Conservation (phyloP, 2,329 filamentous ascomycete genomes). For the Cercospora sp. region DNA sequence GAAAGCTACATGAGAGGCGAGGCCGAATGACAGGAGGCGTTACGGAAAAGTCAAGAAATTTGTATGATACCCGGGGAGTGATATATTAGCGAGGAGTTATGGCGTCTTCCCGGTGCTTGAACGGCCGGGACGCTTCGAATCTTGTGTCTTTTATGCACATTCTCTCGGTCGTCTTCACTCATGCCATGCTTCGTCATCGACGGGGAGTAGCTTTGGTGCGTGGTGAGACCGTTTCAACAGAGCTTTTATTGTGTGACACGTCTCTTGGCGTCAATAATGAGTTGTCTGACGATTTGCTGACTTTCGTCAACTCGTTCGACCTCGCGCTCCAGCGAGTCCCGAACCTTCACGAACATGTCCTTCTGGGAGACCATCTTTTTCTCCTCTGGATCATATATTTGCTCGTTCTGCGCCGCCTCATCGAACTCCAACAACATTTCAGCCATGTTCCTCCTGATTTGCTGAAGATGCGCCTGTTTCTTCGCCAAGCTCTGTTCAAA, state of each 20-base stretch:
- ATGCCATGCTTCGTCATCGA: background rate
- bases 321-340: background rate
- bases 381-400: constrained; percentile 4
- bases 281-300: background rate
- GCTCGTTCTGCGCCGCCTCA: background rate
- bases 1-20: constrained; percentile 4
- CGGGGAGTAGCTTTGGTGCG: background rate
- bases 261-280: background rate
- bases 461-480: background rate
- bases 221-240: background rate
- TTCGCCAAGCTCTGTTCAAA: background rate
- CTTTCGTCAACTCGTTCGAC: background rate
- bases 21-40: constrained; percentile 9
- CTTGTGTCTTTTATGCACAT: background rate
- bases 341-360: constrained; percentile 5
- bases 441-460: background rate
- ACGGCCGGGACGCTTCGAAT: background rate
- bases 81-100: constrained; percentile 18
- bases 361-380: constrained; percentile 16
- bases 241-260: background rate
- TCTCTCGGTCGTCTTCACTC: background rate
- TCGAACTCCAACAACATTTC: constrained; percentile 3
- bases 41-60: constrained; percentile 6
- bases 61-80: constrained; percentile 22
- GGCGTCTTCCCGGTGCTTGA: background rate